Evolutionary conservation across 306 rosid species (phyloP), one percentile per base, ranked within the genome.

Genomic region (Luffa aegyptiaca): DNA sequence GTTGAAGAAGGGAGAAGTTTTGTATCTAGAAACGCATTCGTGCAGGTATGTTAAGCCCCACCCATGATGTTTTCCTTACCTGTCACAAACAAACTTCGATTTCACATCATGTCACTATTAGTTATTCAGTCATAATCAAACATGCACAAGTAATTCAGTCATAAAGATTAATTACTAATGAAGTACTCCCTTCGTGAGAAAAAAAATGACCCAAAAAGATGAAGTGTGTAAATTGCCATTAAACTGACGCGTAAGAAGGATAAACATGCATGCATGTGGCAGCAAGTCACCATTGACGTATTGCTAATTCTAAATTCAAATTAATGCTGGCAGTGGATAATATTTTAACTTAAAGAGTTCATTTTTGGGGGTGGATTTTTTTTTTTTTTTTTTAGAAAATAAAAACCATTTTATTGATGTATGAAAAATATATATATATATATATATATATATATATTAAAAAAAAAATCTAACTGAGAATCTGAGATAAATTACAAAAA

Each of bases 1-100:
- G 68, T 87, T 95, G 88, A 95, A 91, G 90, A 95, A 90, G 90
- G 98, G 98, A 80, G 98, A 95, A 88, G 98, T 92, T 84, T 82
- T 92, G 79, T 95, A 95, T 83, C 76, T 95, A 78, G 98, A 95
- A 85, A 91, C 98, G 26, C 96, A 92, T 86, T 87, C 91, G 0
- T 63, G 89, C 92, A 95, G 97, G 98, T 95, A 84, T 79, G 20
- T 80, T 57, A 49, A 77, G 70, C 56, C 7, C 72, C 76, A 57
- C 58, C 52, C 81, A 31, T 79, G 49, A 69, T 82, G 31, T 80
- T 48, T 65, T 39, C 10, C 21, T 33, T 44, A 7, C 77, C 76
- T 64, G 75, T 63, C 77, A 35, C 55, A 35, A 75, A 9, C 17
- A 35, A 35, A 33, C 61, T 73, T 73, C 21, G 33, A 16, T 7